Base-by-base conservation (phyloP, 1,139 yeast species). In the Yamadazyma membranifaciens region DNA sequence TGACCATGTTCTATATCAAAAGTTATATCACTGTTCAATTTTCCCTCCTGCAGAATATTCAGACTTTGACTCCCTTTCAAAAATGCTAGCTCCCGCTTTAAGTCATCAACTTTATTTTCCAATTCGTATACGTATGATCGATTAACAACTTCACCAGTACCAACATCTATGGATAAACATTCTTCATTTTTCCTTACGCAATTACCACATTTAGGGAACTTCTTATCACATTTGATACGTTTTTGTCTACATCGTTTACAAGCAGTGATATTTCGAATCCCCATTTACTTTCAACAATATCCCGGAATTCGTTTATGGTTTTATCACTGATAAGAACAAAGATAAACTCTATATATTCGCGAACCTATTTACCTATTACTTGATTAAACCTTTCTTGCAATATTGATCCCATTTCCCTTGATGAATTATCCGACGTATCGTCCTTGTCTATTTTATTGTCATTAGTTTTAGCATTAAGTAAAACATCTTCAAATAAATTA, bases 91-190 rank as follows among this genome's bases (percentile, higher is more conserved):
- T 53, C 49, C 17, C 41, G 38, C 22, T 34, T 38, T 11, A 51
- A 38, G 11, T 42, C 38, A 12, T 36, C 41, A 34, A 56, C 51
- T 38, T 48, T 43, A 29, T 36, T 34, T 32, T 56, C 54, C 41
- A 88, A 62, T 48, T 82, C 83, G 15, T 78, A 73, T 6, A 87
- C 79, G 55, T 88, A 88, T 9, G 89, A 81, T 36, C 96, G 65
- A 0, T 96, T 94, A 1, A 87, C 77, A 46, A 83, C 88, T 41
- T 94, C 66, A 0, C 95, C 95, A 0, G 95, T 86, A 4, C 87
- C 87, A 0, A 95, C 87, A 57, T 88, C 96, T 11, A 86, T 61
- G 0, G 92, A 88, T 11, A 87, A 79, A 60, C 96, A 87, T 12
- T 83, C 85, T 3, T 67, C 80, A 7, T 79, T 78, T 14, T 83